These are phyloP conservation scores for Puccinia coronata DNA, from an alignment of 1,284 basidiomycete species.

Conservation along the genomic window DNA sequence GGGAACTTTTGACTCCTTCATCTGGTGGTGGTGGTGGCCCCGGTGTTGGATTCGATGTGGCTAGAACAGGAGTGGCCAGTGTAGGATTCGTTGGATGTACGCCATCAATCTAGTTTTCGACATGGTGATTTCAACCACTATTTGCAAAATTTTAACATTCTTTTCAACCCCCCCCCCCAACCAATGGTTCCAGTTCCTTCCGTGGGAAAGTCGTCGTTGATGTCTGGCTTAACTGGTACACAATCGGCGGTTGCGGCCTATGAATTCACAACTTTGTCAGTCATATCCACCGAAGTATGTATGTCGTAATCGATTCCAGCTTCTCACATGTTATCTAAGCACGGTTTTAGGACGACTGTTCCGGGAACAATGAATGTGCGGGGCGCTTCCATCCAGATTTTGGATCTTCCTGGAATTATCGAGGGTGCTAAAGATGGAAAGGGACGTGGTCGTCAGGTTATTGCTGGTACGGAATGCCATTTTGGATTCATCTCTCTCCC, in stretches of 20 bases:
- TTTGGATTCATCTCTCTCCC: conserved; percentile 10
- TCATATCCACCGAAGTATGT: conserved; percentile 42
- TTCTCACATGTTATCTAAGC: background rate
- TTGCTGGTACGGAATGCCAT: conserved; percentile 66
- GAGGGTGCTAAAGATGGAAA: conserved; percentile 98
- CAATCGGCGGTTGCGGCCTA: conserved; percentile 97
- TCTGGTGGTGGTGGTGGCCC: conserved; percentile 80
- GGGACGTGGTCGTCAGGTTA: conserved; percentile 93
- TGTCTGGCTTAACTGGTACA: conserved; percentile 97
- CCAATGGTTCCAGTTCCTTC: conserved; percentile 59
- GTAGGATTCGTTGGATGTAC: conserved; percentile 78
- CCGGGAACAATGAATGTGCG: conserved; percentile 93
- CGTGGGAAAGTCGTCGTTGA: conserved; percentile 79
- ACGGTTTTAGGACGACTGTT: conserved; percentile 66
- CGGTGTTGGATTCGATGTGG: conserved; percentile 81
- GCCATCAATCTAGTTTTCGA: conserved; percentile 67
- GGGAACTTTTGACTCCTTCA: conserved; percentile 84
- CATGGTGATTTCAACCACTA: conserved; percentile 60
- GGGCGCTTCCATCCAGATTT: conserved; percentile 78
- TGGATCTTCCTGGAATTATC: conserved; percentile 80
- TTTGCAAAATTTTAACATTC: too few species aligned
- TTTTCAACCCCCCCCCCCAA: too few species aligned
- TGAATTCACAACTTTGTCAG: conserved; percentile 78
- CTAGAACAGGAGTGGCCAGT: conserved; percentile 88
- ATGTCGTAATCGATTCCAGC: background rate